Conservation (phyloP, 1,284 basidiomycete species). For the Heterobasidion occidentale region DNA sequence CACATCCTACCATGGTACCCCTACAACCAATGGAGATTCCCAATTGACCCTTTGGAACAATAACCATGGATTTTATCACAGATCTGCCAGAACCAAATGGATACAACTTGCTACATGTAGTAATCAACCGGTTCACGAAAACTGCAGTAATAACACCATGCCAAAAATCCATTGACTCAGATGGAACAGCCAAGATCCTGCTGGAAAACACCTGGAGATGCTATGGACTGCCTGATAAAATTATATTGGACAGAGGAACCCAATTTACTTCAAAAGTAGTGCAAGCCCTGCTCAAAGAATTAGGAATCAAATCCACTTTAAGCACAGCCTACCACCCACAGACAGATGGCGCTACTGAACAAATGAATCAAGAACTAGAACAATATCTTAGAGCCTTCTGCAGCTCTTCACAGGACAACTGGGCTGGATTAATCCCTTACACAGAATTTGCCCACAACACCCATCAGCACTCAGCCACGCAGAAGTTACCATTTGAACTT, state of each 20-base stretch:
- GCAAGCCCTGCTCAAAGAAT: background rate
- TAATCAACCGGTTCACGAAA: background rate
- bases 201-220: background rate
- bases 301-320: background rate
- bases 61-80: background rate
- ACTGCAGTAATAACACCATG: background rate
- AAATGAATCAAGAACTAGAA: slow-evolving; percentile 27
- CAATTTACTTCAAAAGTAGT: background rate
- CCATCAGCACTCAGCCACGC: background rate
- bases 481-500: too few relatives aligned
- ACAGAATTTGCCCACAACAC: background rate
- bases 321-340: slow-evolving; percentile 13
- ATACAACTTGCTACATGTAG: too few relatives aligned
- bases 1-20: background rate
- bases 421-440: slow-evolving; percentile 15
- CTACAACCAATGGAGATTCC: background rate
- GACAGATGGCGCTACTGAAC: slow-evolving; percentile 26
- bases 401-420: slow-evolving; percentile 28
- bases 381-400: slow-evolving; percentile 21
- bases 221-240: background rate
- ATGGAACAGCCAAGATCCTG: background rate
- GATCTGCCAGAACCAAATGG: background rate
- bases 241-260: background rate
- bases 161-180: background rate
- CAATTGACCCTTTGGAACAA: background rate